phyloP scores from a whole-genome alignment of 2,329 filamentous ascomycete genomes.

The Hypocreales sp. region DNA sequence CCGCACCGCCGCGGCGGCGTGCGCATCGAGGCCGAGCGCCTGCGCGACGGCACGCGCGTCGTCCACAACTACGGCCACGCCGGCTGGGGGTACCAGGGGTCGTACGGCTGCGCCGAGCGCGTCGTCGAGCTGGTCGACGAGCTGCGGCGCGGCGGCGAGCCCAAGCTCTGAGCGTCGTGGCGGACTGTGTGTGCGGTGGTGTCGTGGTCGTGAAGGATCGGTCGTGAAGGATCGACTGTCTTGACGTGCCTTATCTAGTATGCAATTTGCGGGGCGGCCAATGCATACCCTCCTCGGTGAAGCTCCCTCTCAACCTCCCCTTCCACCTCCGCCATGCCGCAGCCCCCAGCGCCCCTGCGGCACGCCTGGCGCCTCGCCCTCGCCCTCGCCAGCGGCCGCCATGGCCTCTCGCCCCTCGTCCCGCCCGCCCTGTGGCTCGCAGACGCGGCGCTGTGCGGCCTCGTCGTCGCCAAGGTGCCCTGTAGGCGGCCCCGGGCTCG shows the following conservation, averaged over 20 bases:
- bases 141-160: slow-evolving; percentile 22
- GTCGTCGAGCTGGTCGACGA: slow-evolving; percentile 53
- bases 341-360: too few relatives aligned
- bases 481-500: slow-evolving; percentile 38
- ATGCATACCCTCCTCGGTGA: too few relatives aligned
- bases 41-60: slow-evolving; percentile 42
- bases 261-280: too few relatives aligned
- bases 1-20: slow-evolving; percentile 61
- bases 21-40: slow-evolving; percentile 46
- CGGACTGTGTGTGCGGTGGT: too few relatives aligned
- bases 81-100: slow-evolving; percentile 60
- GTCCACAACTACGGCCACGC: slow-evolving; percentile 73
- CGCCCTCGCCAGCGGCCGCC: slow-evolving; percentile 31
- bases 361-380: slow-evolving; percentile 16
- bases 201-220: slow-evolving; percentile 5
- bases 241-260: too few relatives aligned
- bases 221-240: neutral
- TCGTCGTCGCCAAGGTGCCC: slow-evolving; percentile 68
- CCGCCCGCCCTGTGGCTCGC: slow-evolving; percentile 49
- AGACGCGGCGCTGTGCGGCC: slow-evolving; percentile 55
- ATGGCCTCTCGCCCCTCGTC: slow-evolving; percentile 31
- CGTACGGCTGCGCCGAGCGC: slow-evolving; percentile 54
- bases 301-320: too few relatives aligned
- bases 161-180: too few relatives aligned
- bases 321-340: too few relatives aligned